These are phyloP conservation scores for Neurospora crassa DNA, from an alignment of 2,329 filamentous ascomycete species.

Conservation along the genomic window DNA sequence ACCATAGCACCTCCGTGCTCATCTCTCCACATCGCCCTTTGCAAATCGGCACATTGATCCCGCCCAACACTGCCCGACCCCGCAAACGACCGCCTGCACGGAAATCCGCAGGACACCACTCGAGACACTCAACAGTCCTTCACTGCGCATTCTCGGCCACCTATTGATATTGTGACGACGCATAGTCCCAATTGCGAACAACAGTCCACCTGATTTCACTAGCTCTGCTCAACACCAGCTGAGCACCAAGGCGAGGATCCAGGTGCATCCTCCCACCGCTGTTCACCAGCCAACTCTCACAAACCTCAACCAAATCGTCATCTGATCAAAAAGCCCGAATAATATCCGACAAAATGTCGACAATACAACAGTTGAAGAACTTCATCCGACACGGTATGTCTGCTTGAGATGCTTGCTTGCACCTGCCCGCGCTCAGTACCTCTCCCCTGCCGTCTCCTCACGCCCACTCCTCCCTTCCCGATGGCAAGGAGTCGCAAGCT, in stretches of 20 bases:
- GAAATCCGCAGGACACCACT: background rate
- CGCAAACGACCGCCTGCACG: background rate
- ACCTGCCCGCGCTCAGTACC: background rate
- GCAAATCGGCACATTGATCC: background rate
- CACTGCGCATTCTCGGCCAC: background rate
- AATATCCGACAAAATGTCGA: slow-evolving; percentile 40
- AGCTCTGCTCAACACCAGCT: background rate
- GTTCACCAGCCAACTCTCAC: background rate
- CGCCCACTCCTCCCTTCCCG: background rate
- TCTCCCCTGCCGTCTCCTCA: background rate
- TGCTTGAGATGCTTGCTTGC: background rate
- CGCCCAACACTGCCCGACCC: background rate
- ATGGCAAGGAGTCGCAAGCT: slow-evolving; percentile 15
- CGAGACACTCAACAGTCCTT: background rate
- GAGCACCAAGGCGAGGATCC: background rate
- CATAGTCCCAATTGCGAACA: background rate
- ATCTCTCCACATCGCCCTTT: slow-evolving; percentile 1
- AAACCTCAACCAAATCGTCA: background rate
- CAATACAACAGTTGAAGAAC: slow-evolving; percentile 94
- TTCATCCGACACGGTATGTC: slow-evolving; percentile 81
- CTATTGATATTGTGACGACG: background rate
- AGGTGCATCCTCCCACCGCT: background rate
- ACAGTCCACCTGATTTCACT: background rate
- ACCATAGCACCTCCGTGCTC: slow-evolving; percentile 2
- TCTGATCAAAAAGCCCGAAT: background rate